Base-by-base conservation (phyloP, 139 green algal genomes). In the Diplosphaera chodatii region DNA sequence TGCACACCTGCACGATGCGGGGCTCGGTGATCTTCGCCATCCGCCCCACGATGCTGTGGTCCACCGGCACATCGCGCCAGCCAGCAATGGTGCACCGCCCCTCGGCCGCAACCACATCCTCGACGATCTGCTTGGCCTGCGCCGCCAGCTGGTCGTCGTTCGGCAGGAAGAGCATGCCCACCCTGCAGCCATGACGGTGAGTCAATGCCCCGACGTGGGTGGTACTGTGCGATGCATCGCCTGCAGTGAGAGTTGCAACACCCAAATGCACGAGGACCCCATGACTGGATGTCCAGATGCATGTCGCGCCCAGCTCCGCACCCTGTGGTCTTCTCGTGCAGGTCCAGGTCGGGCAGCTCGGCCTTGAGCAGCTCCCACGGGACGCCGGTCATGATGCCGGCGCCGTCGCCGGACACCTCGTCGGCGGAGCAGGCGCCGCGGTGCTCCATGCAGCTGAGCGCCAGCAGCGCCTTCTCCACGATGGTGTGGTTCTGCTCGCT, bases 371-470 rank as follows among this genome's bases (percentile, higher is more conserved):
- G 75, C 62, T 87, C 89, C 96, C 96, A 99, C 16, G 96, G 96
- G 31, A 99, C 89, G 74, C 94, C 80, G 4, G 89, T 96, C 96
- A 99, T 99, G n/a, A 99, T 70, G 22, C 96, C 96, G 1, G 94
- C 90, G 40, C 96, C 96, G 79, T 99, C 96, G 30, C 96, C 96
- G 2, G 94, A 99, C 72, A 96, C 87, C 71, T 97, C 80, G 66
- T 99, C 96, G 1, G 96, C 93, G 25, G 89, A 95, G 82, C 94
- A 99, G 6, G 92, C 96, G 13, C 96, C 96, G 34, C 96, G 89
- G 83, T 99, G 96, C 87, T 99, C 96, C 96, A 99, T 99, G 85
- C 96, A 99, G 1, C 91, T 92, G 37, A 99, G 85, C 3, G 92
- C 96, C 0, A 70, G 85, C 25, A 98, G 80, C 0, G 94, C 93